Percentiles rank a stretch among this genome's conserved stretches.
Conservation (phyloP, 2,329 filamentous ascomycete species). For the Epichloe sibirici region DNA sequence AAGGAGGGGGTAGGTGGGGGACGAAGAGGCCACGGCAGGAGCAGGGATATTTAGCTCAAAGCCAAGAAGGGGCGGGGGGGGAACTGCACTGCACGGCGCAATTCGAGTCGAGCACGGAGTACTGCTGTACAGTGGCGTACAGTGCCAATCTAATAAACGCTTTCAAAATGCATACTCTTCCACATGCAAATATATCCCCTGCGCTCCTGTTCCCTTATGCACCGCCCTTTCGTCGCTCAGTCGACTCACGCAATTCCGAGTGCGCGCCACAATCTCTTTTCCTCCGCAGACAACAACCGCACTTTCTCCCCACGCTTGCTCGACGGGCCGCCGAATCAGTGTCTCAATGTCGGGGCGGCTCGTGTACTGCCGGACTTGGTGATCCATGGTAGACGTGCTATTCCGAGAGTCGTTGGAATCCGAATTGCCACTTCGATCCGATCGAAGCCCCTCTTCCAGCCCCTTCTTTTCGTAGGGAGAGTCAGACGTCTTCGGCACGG, state of each 20-base stretch:
- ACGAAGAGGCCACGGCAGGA: too few species aligned
- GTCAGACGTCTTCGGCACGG: not conserved
- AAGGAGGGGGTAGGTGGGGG: too few species aligned
- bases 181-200: slow-evolving; percentile 48
- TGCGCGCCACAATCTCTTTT: slow-evolving; percentile 37
- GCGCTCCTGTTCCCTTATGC: slow-evolving; percentile 51
- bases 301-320: slow-evolving; percentile 48
- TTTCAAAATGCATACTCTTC: slow-evolving; percentile 45
- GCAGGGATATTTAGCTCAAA: too few species aligned
- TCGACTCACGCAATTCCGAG: slow-evolving; percentile 41
- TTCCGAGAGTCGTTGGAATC: not conserved
- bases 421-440: not conserved
- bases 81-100: too few species aligned
- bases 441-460: not conserved
- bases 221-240: slow-evolving; percentile 50
- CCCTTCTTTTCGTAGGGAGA: not conserved
- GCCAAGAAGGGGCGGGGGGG: too few species aligned
- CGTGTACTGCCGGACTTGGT: slow-evolving; percentile 31
- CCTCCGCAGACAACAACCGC: slow-evolving; percentile 49
- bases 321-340: slow-evolving; percentile 41
- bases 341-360: slow-evolving; percentile 36
- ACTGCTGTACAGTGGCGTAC: too few species aligned
- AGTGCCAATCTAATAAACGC: not conserved
- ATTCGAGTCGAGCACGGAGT: too few species aligned
- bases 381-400: slow-evolving; percentile 11